phyloP scores from a whole-genome alignment of 371 early-diverging fungal genomes.

The Rhizopus sp. region DNA sequence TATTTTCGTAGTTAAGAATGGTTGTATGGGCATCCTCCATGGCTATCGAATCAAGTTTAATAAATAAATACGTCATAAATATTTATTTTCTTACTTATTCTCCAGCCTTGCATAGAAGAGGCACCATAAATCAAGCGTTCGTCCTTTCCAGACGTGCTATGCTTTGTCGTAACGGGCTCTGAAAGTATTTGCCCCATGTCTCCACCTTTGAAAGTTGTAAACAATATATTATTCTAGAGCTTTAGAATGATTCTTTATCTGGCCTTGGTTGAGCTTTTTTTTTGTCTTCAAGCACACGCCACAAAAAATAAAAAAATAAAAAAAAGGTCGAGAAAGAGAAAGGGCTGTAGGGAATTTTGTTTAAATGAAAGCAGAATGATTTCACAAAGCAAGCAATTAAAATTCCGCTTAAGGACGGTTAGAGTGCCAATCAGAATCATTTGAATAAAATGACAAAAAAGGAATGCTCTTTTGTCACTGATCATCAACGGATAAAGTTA shows the following conservation, averaged over 20 bases:
- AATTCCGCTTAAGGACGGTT: background rate
- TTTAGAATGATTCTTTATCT: background rate
- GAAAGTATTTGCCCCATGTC: conserved; percentile 95
- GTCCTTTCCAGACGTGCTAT: conserved; percentile 72
- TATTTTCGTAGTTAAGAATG: conserved; percentile 64
- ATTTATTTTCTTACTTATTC: conserved; percentile 72
- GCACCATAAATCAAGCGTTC: conserved; percentile 81
- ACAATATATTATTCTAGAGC: conserved; percentile 5
- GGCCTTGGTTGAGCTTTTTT: too few species aligned
- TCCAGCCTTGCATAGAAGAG: conserved; percentile 97
- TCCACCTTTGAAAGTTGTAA: conserved; percentile 24
- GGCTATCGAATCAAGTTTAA: conserved; percentile 43
- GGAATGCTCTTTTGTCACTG: too few species aligned
- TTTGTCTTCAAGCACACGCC: conserved; percentile 1
- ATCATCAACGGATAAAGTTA: too few species aligned
- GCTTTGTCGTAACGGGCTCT: conserved; percentile 91
- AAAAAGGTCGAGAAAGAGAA: background rate
- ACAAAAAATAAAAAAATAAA: conserved; percentile 4
- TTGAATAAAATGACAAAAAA: too few species aligned
- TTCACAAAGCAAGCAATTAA: background rate
- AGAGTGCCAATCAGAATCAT: too few species aligned
- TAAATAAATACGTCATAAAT: background rate
- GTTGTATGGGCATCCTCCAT: conserved; percentile 98
- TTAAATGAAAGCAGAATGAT: background rate
- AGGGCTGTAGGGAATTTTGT: background rate